Evolutionary conservation across 345 rosid species (phyloP), one percentile per base, ranked within the genome.

Genomic region (Brassica incana): DNA sequence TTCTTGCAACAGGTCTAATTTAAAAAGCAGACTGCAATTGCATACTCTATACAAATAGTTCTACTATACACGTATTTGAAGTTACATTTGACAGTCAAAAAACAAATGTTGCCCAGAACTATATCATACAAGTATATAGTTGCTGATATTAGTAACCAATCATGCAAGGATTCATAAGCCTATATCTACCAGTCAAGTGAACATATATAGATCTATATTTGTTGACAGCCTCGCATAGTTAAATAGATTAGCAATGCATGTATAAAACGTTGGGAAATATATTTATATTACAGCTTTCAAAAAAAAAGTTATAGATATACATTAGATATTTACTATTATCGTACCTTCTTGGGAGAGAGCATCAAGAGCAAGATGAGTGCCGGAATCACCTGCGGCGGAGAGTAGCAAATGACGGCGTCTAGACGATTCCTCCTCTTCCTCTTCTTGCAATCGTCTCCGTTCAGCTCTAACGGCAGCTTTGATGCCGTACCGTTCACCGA

Each of bases 401-500:
- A 81, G 69, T 3, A 81, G 15, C 71, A 76, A 33, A 82, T 71
- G 38, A 45, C 89, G 88, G 29, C 93, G 88, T 63, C 92, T 68
- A 67, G 80, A 83, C 67, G 90, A 86, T 67, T 88, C 92, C 48
- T 91, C 97, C 8, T 88, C 93, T 4, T 80, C 84, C 20, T 81
- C 80, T 64, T 81, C 84, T 61, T 72, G 84, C 12, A 87, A 87
- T 15, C 96, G 78, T 23, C 97, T 83, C 68, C 96, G 84, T 81
- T 93, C 96, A 70, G 97, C 96, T 80, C 99, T 84, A 25, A 95
- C 91, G 15, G 99, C 99, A 30, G 99, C 94, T 77, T 93, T 95
- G 43, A 95, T 84, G 32, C 99, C 99, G 67, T 88, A 95, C 45
- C 97, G 84, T 74, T 95, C 99, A 6, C 99, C 99, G 5, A 95